Evolutionary conservation across 768 basidiomycete genomes (phyloP), one percentile per base, ranked within the genome.

Genomic region (Collybia sp.): DNA sequence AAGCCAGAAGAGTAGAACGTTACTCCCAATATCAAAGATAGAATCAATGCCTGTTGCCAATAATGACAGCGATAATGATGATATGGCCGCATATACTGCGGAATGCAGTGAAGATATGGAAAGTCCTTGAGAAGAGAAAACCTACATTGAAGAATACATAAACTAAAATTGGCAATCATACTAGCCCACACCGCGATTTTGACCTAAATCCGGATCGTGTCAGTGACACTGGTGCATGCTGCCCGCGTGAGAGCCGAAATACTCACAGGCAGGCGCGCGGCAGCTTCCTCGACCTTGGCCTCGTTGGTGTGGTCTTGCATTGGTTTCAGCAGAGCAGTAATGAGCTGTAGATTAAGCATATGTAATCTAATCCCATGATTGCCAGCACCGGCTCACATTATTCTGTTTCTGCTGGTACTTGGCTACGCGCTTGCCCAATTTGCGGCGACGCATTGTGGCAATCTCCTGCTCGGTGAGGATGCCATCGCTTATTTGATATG

Each of bases 1-100:
- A 2, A 94, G 69, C 74, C 78, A 83, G 53, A 82, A 86, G 2
- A 93, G 72, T n/a, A 93, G 69, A 38, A 91, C 61, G 55, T 91
- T 93, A 58, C 88, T 89, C 38, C 85, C 85, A 51, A 89, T 73
- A 59, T 93, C 92, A 57, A 85, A 90, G 12, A 88, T 71, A 11
- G 93, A 83, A 60, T 98, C 95, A 58, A 94, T 87, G 8, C 78
- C 87, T 1, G 93, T 95, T 10, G 93, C 92, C 48, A 97, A 77
- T 42, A 97, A 71, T 3, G 93, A 91, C 4, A 97, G 70, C 0
- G 92, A 95, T 3, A 78, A 51, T 1, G 91, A 85, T 1, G 88
- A 88, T 43, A 90, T 75, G 11, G 96, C 95, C 11, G 90, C 95
- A 60, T 97, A 99, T 56, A 99, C 89, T 93, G 53, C 1, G 47